phyloP scores from a whole-genome alignment of 164 flowering plant species.

The Malania oleifera region DNA sequence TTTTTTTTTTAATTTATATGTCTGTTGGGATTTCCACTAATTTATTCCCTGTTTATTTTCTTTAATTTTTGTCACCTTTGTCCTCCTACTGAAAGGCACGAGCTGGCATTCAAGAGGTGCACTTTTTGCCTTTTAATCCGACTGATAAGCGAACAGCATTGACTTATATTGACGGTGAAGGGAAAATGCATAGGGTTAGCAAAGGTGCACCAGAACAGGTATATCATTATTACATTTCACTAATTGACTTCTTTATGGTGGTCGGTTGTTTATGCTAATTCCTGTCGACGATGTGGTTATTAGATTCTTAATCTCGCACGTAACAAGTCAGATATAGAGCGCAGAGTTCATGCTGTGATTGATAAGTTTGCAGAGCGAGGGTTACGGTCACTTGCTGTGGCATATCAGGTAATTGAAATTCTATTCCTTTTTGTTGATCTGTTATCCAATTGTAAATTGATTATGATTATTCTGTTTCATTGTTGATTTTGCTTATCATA shows the following conservation, averaged over 20 bases:
- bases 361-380: slow-evolving; percentile 90
- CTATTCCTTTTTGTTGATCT: neutral
- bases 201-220: slow-evolving; percentile 98
- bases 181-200: slow-evolving; percentile 92
- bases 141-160: slow-evolving; percentile 93
- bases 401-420: slow-evolving; percentile 54
- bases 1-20: slow-evolving; percentile 11
- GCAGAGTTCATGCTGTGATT: slow-evolving; percentile 72
- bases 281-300: slow-evolving; percentile 4
- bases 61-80: neutral
- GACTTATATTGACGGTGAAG: slow-evolving; percentile 70
- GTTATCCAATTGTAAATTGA: neutral
- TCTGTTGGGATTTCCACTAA: neutral
- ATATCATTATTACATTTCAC: slow-evolving; percentile 2
- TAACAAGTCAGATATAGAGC: slow-evolving; percentile 59
- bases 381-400: slow-evolving; percentile 77
- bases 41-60: neutral
- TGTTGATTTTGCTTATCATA: neutral
- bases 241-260: neutral
- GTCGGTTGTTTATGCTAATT: neutral
- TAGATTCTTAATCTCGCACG: slow-evolving; percentile 64
- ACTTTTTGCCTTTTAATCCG: slow-evolving; percentile 96
- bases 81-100: slow-evolving; percentile 38
- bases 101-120: slow-evolving; percentile 82
- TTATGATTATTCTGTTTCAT: neutral